Evolutionary conservation across 305 asterid species (phyloP), one percentile per base, ranked within the genome.

Genomic region (Fraxinus angustifolia): DNA sequence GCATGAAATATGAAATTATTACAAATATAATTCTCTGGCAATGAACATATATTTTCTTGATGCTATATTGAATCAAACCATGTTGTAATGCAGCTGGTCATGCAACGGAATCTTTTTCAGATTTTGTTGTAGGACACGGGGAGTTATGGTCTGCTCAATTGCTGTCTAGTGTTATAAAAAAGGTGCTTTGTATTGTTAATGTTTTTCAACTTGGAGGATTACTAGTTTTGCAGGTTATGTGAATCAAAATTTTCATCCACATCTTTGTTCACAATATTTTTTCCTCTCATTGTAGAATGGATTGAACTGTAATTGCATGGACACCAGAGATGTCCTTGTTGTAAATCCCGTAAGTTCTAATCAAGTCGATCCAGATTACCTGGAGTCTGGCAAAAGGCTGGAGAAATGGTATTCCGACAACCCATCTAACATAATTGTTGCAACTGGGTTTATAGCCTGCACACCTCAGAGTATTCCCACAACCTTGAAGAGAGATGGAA

Each of bases 111-210:
- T 93, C 98, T n/a, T 93, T 94, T 85, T 90, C 98, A 0, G 99
- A 96, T 82, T 96, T 94, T 90, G 99, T 96, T 89, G 99, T 87
- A 75, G 99, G 99, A 74, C 97, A 96, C 78, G 98, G 99, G 2
- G 99, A 96, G 90, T 86, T 96, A 78, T 96, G 98, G 99, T 93
- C 98, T 82, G 92, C 99, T 78, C 96, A 94, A 45, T 80, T 94
- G 89, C 89, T 96, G 82, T 89, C 98, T 40, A 88, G 92, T 23
- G 92, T 91, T 78, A 85, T 96, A 85, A 89, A 92, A 88, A 92
- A 90, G 99, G 99, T 96, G 81, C 76, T 82, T 79, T 34, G 73
- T 70, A 12, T 75, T 71, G 12, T 34, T 34, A 8, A 36, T 78
- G 78, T 21, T 60, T 83, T 73, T 82, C 4, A 28, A 68, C 56